Percentiles rank a stretch among this genome's conserved stretches.
Conservation (phyloP, 1,284 basidiomycete species). For the Boletus chippewaensis region DNA sequence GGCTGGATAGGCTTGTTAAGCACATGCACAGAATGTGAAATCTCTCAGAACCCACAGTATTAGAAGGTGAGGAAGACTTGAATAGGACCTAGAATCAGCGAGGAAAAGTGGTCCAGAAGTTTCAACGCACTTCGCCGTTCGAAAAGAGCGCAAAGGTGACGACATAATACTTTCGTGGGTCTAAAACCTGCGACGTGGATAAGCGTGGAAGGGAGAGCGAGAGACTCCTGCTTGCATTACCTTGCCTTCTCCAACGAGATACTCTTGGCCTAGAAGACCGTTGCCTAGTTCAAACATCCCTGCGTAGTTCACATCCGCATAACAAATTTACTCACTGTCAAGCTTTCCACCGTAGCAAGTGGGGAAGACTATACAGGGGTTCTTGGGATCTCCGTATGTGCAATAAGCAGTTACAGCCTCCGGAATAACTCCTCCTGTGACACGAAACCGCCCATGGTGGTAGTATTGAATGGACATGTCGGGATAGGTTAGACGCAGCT, state of each 20-base stretch:
- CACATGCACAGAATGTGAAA: background rate
- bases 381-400: conserved; percentile 33
- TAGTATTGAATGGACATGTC: conserved; percentile 34
- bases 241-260: conserved; percentile 48
- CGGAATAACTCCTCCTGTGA: conserved; percentile 35
- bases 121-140: conserved; percentile 46
- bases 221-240: conserved; percentile 10
- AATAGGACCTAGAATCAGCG: background rate
- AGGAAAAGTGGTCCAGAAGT: background rate
- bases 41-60: conserved; percentile 17
- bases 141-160: conserved; percentile 54
- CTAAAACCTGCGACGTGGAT: conserved; percentile 34
- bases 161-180: conserved; percentile 47
- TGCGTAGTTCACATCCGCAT: background rate
- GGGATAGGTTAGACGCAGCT: background rate
- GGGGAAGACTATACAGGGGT: conserved; percentile 37
- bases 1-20: conserved; percentile 30
- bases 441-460: conserved; percentile 34
- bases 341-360: conserved; percentile 38
- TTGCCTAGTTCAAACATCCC: conserved; percentile 13
- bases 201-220: background rate
- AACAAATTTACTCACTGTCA: conserved; percentile 24
- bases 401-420: conserved; percentile 37
- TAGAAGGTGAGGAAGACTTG: conserved; percentile 16
- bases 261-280: conserved; percentile 40